Evolutionary conservation across 2,329 filamentous ascomycete genomes (phyloP).

Genomic region (Alternaria sp.): DNA sequence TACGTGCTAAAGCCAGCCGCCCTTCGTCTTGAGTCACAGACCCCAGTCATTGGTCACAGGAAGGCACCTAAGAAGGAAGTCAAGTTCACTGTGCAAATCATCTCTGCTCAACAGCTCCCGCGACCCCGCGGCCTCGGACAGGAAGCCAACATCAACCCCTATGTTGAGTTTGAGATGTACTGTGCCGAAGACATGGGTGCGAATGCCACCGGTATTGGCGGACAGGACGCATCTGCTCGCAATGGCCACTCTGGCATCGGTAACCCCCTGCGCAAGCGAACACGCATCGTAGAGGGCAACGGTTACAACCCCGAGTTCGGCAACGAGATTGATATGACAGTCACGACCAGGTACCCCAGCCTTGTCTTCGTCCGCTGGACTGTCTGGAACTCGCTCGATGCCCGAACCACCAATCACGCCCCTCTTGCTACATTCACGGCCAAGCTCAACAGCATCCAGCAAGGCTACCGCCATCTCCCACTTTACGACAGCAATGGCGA

Average conservation of each 20-base stretch:
- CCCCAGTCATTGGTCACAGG: conserved; percentile 54
- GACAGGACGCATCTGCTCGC: conserved; percentile 67
- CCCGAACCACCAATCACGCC: conserved; percentile 68
- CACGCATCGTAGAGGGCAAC: conserved; percentile 81
- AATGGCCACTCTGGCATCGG: conserved; percentile 71
- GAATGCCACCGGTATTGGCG: conserved; percentile 70
- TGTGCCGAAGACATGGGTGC: conserved; percentile 91
- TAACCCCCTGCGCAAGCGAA: conserved; percentile 77
- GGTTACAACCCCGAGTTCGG: conserved; percentile 93
- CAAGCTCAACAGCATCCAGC: conserved; percentile 86
- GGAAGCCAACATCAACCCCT: conserved; percentile 83
- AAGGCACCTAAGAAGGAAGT: conserved; percentile 83
- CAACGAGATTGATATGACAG: conserved; percentile 76
- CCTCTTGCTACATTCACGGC: conserved; percentile 89
- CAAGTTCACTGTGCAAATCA: conserved; percentile 82
- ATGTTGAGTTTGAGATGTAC: conserved; percentile 93
- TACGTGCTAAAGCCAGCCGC: conserved; percentile 93
- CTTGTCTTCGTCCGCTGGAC: conserved; percentile 93
- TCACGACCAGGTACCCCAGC: conserved; percentile 93
- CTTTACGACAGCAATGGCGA: conserved; percentile 88
- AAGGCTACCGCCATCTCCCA: conserved; percentile 91
- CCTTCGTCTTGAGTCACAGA: conserved; percentile 61
- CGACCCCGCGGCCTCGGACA: conserved; percentile 75
- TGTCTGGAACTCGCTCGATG: conserved; percentile 84
- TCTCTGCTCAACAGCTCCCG: conserved; percentile 94